phyloP scores from a whole-genome alignment of 768 basidiomycete species.

The Mycena albidolilacea region DNA sequence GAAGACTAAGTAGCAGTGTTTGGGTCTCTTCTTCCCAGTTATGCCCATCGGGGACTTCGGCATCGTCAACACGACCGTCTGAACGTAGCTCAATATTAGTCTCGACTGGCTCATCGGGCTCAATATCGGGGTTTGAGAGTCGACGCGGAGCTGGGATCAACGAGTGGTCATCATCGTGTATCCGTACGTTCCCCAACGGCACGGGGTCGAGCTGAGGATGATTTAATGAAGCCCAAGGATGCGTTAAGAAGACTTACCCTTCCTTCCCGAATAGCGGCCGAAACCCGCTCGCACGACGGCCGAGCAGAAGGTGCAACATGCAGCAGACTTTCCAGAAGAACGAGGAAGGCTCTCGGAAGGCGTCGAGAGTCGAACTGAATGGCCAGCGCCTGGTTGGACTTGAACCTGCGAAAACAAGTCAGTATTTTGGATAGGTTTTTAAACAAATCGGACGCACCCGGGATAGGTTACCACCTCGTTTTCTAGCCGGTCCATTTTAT shows the following conservation, averaged over 20 bases:
- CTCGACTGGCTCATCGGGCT: neutral
- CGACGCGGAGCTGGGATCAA: slow-evolving; percentile 32
- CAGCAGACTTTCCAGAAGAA: slow-evolving; percentile 81
- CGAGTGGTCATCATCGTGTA: slow-evolving; percentile 7
- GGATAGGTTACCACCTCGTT: slow-evolving; percentile 80
- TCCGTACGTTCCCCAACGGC: neutral
- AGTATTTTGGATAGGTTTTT: neutral
- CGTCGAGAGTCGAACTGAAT: slow-evolving; percentile 78
- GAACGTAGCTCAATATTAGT: neutral
- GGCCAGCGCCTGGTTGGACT: slow-evolving; percentile 64
- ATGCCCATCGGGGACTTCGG: neutral
- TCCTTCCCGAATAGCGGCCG: slow-evolving; percentile 77
- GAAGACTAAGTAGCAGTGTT: slow-evolving; percentile 24
- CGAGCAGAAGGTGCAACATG: slow-evolving; percentile 72
- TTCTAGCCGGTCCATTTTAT: slow-evolving; percentile 80
- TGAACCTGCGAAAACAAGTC: slow-evolving; percentile 55
- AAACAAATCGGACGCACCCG: slow-evolving; percentile 64
- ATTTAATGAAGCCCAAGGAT: neutral
- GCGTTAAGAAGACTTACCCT: slow-evolving; percentile 67
- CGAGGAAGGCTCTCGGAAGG: slow-evolving; percentile 77
- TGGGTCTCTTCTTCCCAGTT: slow-evolving; percentile 24
- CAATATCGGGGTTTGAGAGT: slow-evolving; percentile 12
- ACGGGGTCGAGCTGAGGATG: slow-evolving; percentile 33
- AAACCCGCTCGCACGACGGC: slow-evolving; percentile 81
- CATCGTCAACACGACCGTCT: slow-evolving; percentile 1